These are phyloP conservation scores for Turritis glabra DNA, from an alignment of 345 rosid species.

Conservation along the genomic window DNA sequence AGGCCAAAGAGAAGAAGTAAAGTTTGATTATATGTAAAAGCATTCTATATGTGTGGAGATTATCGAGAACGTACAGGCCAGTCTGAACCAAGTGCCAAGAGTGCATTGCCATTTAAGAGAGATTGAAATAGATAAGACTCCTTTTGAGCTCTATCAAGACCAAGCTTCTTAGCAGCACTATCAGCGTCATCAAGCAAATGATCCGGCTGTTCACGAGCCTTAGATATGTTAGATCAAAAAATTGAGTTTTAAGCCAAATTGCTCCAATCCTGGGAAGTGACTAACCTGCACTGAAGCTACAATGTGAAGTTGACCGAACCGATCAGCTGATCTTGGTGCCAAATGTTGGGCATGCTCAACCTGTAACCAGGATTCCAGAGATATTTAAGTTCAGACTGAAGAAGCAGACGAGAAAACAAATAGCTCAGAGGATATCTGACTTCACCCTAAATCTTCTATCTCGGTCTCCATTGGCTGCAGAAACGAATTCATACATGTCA, in stretches of 20 bases:
- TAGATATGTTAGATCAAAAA: conserved; percentile 13
- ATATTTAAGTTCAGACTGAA: background rate
- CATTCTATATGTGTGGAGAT: background rate
- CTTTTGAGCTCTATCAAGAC: conserved; percentile 63
- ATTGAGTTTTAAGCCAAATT: background rate
- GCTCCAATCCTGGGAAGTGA: conserved; percentile 12
- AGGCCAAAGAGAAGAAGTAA: conserved; percentile 9
- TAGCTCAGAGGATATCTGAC: conserved; percentile 28
- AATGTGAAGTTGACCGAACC: conserved; percentile 69
- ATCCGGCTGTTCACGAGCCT: conserved; percentile 65
- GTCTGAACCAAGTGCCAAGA: conserved; percentile 85
- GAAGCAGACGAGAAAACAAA: background rate
- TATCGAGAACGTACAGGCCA: conserved; percentile 77
- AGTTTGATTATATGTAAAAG: background rate
- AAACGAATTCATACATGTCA: conserved; percentile 62
- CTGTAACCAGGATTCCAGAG: conserved; percentile 42
- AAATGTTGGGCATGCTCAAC: conserved; percentile 95
- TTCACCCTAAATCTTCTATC: conserved; percentile 86
- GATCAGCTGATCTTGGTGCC: conserved; percentile 56
- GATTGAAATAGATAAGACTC: conserved; percentile 69
- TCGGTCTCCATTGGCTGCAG: conserved; percentile 61
- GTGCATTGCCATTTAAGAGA: conserved; percentile 58
- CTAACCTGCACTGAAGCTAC: conserved; percentile 86
- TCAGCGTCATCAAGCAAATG: conserved; percentile 89
- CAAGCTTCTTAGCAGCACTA: conserved; percentile 69